A percentile compares a stretch with the other conserved stretches of the same genome.
Evolutionary conservation across 352 stramenopile genomes (phyloP).

Genomic region (Phytophthora sojae): DNA sequence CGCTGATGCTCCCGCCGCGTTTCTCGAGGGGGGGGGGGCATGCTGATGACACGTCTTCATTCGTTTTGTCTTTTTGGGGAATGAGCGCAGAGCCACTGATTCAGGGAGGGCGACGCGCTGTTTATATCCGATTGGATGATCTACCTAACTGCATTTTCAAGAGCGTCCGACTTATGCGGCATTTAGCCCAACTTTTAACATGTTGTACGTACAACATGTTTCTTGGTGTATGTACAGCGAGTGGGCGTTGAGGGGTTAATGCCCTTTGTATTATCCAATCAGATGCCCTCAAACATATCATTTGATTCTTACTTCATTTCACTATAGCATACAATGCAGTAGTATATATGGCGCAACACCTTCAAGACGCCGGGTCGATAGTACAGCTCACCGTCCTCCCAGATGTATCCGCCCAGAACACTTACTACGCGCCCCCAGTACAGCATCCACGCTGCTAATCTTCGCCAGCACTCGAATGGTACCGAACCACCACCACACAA

Average conservation of each 20-base stretch:
- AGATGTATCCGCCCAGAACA: too few species aligned
- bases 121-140: background rate
- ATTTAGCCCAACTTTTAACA: slow-evolving; percentile 12
- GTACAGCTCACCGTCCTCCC: too few species aligned
- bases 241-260: slow-evolving; percentile 20
- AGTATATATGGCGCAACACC: too few species aligned
- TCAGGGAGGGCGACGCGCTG: background rate
- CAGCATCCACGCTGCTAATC: too few species aligned
- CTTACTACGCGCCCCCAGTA: too few species aligned
- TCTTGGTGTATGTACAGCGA: slow-evolving; percentile 20
- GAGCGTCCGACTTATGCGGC: background rate
- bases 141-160: slow-evolving; percentile 4
- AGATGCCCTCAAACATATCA: too few species aligned
- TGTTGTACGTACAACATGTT: slow-evolving; percentile 29
- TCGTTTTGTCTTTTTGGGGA: background rate
- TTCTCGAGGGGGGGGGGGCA: background rate
- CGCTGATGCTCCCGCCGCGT: slow-evolving; percentile 2
- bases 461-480: too few species aligned
- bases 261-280: too few species aligned
- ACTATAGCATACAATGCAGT: too few species aligned
- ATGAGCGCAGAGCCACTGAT: slow-evolving; percentile 5
- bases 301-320: too few species aligned
- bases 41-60: background rate
- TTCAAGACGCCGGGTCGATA: too few species aligned
- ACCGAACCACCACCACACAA: too few species aligned